Conservation (phyloP, 1,284 basidiomycete genomes). For the Coniophora puteana region DNA sequence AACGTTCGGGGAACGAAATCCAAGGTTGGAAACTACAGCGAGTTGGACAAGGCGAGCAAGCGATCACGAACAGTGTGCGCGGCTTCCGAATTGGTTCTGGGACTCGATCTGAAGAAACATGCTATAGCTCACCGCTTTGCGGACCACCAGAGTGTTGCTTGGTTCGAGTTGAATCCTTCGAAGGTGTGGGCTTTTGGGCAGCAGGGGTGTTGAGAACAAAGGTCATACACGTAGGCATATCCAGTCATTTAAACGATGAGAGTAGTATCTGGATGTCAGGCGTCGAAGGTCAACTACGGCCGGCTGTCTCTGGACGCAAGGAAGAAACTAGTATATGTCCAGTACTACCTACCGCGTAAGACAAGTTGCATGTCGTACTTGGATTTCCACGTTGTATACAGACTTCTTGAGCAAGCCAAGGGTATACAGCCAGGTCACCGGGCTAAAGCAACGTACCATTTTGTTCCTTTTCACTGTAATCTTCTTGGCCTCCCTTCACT, state of each 20-base stretch:
- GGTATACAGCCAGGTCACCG: too few species aligned
- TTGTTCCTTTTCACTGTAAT: too few species aligned
- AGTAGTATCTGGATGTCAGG: too few species aligned
- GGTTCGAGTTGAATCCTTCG: conserved; percentile 5
- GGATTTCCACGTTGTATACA: too few species aligned
- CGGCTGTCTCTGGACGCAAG: too few species aligned
- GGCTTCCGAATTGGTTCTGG: conserved; percentile 3
- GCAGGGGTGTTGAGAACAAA: conserved; percentile 3
- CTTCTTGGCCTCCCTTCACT: too few species aligned
- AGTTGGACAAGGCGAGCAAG: conserved; percentile 1
- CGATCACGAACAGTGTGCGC: background rate
- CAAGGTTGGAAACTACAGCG: background rate
- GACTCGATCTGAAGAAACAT: conserved; percentile 1
- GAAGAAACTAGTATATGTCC: too few species aligned
- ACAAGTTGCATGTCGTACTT: too few species aligned
- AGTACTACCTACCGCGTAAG: too few species aligned
- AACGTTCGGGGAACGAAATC: conserved; percentile 4
- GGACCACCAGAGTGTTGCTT: conserved; percentile 3
- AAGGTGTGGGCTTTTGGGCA: conserved; percentile 2
- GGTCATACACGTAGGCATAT: conserved; percentile 4
- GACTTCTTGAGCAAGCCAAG: too few species aligned
- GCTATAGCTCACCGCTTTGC: conserved; percentile 8
- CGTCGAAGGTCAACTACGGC: too few species aligned
- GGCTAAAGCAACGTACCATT: too few species aligned
- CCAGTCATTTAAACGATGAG: background rate